Evolutionary conservation across 2,329 filamentous ascomycete species (phyloP), one percentile per base, ranked within the genome.

Genomic region (Alternaria gansuensis): DNA sequence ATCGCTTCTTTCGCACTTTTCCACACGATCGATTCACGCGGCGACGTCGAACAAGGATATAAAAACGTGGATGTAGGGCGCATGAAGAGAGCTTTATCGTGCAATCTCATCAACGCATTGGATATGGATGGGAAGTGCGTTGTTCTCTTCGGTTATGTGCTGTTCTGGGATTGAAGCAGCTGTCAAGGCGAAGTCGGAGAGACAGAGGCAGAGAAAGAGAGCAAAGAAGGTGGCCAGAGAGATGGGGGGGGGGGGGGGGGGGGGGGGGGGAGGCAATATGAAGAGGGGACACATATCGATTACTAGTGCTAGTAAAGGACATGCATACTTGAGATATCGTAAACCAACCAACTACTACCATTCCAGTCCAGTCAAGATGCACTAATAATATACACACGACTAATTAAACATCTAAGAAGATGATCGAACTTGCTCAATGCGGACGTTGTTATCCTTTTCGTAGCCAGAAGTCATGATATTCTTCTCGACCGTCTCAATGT

Each of bases 91-190:
- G 65, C 66, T 7, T 63, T 68, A 14, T 72, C 68, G 70, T 58
- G 67, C 13, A 57, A 72, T 40, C 51, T 72, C 8, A 48, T 70
- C 14, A 72, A 67, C 17, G 67, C 64, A 24, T 23, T 71, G 21
- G 21, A 48, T 72, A 10, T 72, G 68, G 70, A 36, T 62, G 3
- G 60, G 43, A n/a, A 69, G 68, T 40, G 67, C 70, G 3, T 14
- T 65, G 1, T 72, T 72, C 48, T 69, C 70, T 23, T 64, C 67
- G 8, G 33, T 41, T 11, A 71, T 72, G 70, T 71, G 68, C 48
- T 71, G 66, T 45, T 62, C 66, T 9, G 70, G 68, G 0, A 37
- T 62, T 5, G 71, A 64, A 52, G 68, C 62, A 10, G 51, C 58
- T 1, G 57, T 69, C 24, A 66, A 63, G 26, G 56, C 41, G 6